Evolutionary conservation across 2,329 filamentous ascomycete genomes (phyloP), one percentile per base, ranked within the genome.

Genomic region (Colletotrichum paranaense): DNA sequence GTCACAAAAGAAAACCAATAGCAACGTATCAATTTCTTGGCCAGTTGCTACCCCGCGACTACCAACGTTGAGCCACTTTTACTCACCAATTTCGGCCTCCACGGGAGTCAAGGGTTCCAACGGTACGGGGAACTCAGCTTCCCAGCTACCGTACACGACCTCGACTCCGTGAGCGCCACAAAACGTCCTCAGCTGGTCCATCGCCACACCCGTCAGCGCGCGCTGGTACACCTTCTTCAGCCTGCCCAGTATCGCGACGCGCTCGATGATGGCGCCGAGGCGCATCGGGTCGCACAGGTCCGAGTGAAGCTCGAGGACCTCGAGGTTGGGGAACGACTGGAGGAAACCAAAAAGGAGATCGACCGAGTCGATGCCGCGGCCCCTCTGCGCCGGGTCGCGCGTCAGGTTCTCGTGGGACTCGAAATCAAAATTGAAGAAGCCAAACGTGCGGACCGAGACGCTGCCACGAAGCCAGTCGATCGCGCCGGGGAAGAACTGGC

Each of bases 391-490:
- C 26, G 72, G 62, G 46, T 72, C 68, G 5, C 72, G 57, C 49
- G 65, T 65, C 49, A 73, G 72, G 16, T 68, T 68, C 63, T 68
- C 67, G 68, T 72, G 72, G 62, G 72, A 62, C 58, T 75, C 76
- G 73, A 85, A 84, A 38, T 78, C 76, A 60, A 85, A 84, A 35
- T 80, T 72, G 53, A 78, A 82, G 32, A 85, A 58, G 4, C 81
- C 81, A 2, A 85, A 77, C 42, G 77, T 79, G 52, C 74, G 79
- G 32, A 86, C 81, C 2, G 78, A 80, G 24, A 76, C 55, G 1
- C 79, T 76, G 46, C 83, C 83, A 16, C 78, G 76, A 2, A 85
- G 76, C 83, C 84, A 86, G 7, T 73, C 74, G 68, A 82, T 81
- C 1, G 76, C 75, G 19, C 76, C 63, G 14, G 85, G 75, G 66